Evolutionary conservation across 2,329 filamentous ascomycete species (phyloP), one percentile per base, ranked within the genome.

Genomic region (Chrysosporium queenslandicum): DNA sequence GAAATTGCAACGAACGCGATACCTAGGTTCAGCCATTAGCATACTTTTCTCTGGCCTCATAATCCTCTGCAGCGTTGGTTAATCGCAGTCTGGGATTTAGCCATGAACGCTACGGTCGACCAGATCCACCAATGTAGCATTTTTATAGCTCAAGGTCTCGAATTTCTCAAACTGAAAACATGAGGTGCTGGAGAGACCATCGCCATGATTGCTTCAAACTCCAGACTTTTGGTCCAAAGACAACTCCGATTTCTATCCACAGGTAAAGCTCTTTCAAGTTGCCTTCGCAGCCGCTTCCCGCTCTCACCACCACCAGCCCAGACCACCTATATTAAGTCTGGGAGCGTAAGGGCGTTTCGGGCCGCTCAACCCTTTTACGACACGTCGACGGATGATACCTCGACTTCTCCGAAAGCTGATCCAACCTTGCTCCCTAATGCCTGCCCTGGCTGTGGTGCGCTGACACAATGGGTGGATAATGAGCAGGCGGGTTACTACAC

Each of bases 381-480:
- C 27, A 18, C 49, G 4, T 20, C 21, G 32, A 14, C 30, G 30
- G 14, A 42, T 20, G 40, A 36, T 12, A 23, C 41, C 16, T 9
- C 6, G n/a, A 40, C 2, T 34, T 16, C 36, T 41, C 4, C 32
- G 3, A 37, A 52, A 42, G 7, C 29, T 27, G 43, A 47, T 41
- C 25, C 29, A 9, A 23, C 14, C 2, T 47, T 39, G 18, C 62
- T 82, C 11, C 78, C 78, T 0, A 52, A 72, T 5, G 72, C 74
- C 21, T 83, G 81, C 62, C 80, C 81, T 27, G 81, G 81, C 58
- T 84, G 81, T 58, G 81, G 81, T 50, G 81, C 80, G 25, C 74
- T 76, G 32, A 73, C 77, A 30, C 80, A 83, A 63, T 77, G 74
- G 4, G 63, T 78, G 46, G 73, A 78, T 43, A 68, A 73, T 32